These are phyloP conservation scores for Setaria italica DNA, from an alignment of 202 grass and related monocot species.

Conservation along the genomic window DNA sequence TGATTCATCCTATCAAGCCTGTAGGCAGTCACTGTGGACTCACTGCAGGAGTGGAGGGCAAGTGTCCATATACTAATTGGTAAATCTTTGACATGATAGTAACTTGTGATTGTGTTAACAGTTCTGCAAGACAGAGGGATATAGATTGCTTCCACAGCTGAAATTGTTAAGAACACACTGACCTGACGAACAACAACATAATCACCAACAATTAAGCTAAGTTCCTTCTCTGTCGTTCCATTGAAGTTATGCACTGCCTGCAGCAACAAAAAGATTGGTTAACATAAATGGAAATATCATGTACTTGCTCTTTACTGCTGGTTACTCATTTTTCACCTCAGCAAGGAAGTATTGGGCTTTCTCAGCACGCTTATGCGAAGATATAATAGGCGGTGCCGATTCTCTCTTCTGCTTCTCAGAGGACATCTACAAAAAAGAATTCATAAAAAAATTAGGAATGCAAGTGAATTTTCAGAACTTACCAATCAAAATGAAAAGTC, in stretches of 20 bases:
- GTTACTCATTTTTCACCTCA: conserved; percentile 71
- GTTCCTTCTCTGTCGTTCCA: conserved; percentile 81
- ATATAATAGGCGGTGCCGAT: conserved; percentile 76
- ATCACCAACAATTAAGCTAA: conserved; percentile 93
- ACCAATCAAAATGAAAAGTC: conserved; percentile 19
- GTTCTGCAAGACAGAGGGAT: not conserved
- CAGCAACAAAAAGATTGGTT: conserved; percentile 34
- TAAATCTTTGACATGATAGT: conserved; percentile 5
- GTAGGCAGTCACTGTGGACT: not conserved
- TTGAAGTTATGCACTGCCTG: conserved; percentile 93
- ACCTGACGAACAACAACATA: conserved; percentile 99
- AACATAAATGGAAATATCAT: conserved; percentile 18
- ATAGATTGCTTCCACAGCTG: not conserved
- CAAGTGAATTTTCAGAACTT: conserved; percentile 18
- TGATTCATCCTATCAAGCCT: not conserved
- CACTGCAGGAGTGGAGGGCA: not conserved
- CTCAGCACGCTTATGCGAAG: conserved; percentile 83
- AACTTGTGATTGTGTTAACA: not conserved
- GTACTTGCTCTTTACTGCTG: conserved; percentile 2
- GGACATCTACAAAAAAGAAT: conserved; percentile 70
- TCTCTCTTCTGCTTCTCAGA: conserved; percentile 95
- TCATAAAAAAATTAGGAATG: conserved; percentile 24
- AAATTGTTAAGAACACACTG: conserved; percentile 41
- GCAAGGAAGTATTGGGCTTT: conserved; percentile 96
- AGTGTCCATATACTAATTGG: not conserved